These are phyloP conservation scores for Nematocida homosporus DNA, from an alignment of 371 early-diverging fungal species.

Conservation along the genomic window DNA sequence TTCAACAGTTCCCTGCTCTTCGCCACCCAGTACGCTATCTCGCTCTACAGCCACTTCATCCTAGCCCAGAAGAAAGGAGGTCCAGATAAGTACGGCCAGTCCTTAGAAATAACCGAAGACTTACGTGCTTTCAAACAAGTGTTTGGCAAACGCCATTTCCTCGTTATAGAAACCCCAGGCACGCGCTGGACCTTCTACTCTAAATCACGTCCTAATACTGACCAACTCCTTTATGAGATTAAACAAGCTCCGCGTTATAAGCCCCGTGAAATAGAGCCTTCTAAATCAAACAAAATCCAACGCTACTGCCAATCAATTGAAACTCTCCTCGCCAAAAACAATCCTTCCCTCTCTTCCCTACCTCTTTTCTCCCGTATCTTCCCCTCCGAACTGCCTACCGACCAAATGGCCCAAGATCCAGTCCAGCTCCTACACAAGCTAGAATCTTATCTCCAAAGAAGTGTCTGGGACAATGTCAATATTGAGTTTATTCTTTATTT, in stretches of 20 bases:
- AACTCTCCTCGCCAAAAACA: not conserved
- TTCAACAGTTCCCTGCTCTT: slow-evolving; percentile 11
- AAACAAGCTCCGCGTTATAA: slow-evolving; percentile 14
- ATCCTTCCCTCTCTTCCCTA: not conserved
- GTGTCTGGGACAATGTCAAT: slow-evolving; percentile 55
- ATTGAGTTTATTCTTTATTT: slow-evolving; percentile 53
- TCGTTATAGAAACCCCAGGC: slow-evolving; percentile 34
- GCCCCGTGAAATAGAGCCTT: slow-evolving; percentile 14
- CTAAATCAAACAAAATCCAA: not conserved
- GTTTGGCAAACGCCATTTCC: slow-evolving; percentile 29
- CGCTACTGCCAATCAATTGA: slow-evolving; percentile 11
- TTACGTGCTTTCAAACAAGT: slow-evolving; percentile 20
- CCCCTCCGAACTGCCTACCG: slow-evolving; percentile 21
- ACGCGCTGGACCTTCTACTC: slow-evolving; percentile 35
- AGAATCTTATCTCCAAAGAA: slow-evolving; percentile 39
- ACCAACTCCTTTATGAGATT: slow-evolving; percentile 6
- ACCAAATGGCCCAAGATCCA: not conserved
- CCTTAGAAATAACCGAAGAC: slow-evolving; percentile 32
- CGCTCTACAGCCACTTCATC: slow-evolving; percentile 35
- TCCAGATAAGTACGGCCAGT: not conserved
- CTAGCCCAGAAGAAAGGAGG: slow-evolving; percentile 24
- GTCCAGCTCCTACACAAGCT: slow-evolving; percentile 22
- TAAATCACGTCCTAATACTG: not conserved
- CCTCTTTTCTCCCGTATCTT: not conserved
- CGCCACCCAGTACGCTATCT: slow-evolving; percentile 27